A percentile compares a stretch with the other conserved stretches of the same genome.
These are phyloP conservation scores for Scalesia atractyloides DNA, from an alignment of 129 eudicot species.

Conservation along the genomic window DNA sequence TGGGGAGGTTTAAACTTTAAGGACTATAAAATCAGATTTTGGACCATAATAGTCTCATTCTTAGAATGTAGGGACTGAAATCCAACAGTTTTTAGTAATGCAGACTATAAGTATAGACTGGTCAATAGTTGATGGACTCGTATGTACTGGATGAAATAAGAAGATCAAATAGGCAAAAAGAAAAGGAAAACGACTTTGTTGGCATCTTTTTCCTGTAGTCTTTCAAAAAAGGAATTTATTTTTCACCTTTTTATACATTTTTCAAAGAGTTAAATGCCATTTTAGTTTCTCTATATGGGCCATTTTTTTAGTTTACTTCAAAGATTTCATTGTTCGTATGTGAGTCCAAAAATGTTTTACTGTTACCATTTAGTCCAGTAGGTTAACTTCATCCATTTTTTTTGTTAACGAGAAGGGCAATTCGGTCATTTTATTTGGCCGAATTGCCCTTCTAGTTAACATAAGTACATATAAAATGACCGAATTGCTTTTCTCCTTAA, in stretches of 20 bases:
- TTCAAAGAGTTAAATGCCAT: too few relatives aligned
- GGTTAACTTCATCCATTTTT: too few relatives aligned
- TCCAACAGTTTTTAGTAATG: background rate
- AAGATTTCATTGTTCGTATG: too few relatives aligned
- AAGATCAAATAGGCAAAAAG: slow-evolving; percentile 16
- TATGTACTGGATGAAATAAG: slow-evolving; percentile 6
- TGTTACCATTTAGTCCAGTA: too few relatives aligned
- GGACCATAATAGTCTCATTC: background rate
- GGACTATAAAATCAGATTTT: background rate
- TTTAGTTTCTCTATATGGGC: too few relatives aligned
- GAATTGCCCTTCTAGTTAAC: too few relatives aligned
- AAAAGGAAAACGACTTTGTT: slow-evolving; percentile 27
- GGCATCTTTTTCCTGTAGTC: slow-evolving; percentile 25
- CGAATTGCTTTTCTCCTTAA: too few relatives aligned
- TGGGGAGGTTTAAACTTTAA: background rate
- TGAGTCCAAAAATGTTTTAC: too few relatives aligned
- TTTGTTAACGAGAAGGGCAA: too few relatives aligned
- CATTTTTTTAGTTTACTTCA: too few relatives aligned
- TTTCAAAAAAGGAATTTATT: slow-evolving; percentile 10
- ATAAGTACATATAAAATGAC: too few relatives aligned
- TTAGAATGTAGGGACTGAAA: slow-evolving; percentile 16
- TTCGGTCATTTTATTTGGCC: too few relatives aligned
- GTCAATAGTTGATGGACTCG: slow-evolving; percentile 16
- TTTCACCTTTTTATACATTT: background rate
- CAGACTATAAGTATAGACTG: slow-evolving; percentile 3